Evolutionary conservation across 306 rosid species (phyloP).

Genomic region (Casuarina equisetifolia): DNA sequence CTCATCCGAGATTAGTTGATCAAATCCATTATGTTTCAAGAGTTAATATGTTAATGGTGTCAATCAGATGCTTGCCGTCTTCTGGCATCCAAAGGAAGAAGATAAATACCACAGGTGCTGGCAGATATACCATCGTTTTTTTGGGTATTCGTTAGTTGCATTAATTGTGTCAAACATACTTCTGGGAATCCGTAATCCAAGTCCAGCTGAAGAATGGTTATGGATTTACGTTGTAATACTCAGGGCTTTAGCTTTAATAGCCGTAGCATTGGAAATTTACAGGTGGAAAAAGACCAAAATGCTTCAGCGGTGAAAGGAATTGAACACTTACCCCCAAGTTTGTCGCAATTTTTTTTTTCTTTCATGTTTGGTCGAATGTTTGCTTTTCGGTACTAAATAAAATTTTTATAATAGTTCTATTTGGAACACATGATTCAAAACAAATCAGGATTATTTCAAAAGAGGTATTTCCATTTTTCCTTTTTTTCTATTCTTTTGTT

Average conservation of each 20-base stretch:
- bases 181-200: constrained; percentile 38
- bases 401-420: not conserved
- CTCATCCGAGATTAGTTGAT: not conserved
- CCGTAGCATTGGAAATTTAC: constrained; percentile 37
- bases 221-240: constrained; percentile 46
- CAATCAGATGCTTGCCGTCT: constrained; percentile 45
- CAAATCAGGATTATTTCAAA: no score
- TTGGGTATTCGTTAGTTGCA: constrained; percentile 36
- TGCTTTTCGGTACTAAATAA: not conserved
- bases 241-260: constrained; percentile 29
- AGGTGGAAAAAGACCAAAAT: constrained; percentile 27
- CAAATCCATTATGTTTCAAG: not conserved
- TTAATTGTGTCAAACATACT: constrained; percentile 42
- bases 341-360: not conserved
- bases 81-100: constrained; percentile 34
- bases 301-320: constrained; percentile 15
- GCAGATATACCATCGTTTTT: constrained; percentile 28
- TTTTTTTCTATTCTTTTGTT: no score
- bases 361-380: not conserved
- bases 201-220: constrained; percentile 35
- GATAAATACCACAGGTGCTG: constrained; percentile 15
- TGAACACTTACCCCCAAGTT: constrained; percentile 16
- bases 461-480: no score
- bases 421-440: not conserved
- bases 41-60: constrained; percentile 2